phyloP scores from a whole-genome alignment of 1,139 yeast genomes.

The Lodderomyces oxycetoniae region DNA sequence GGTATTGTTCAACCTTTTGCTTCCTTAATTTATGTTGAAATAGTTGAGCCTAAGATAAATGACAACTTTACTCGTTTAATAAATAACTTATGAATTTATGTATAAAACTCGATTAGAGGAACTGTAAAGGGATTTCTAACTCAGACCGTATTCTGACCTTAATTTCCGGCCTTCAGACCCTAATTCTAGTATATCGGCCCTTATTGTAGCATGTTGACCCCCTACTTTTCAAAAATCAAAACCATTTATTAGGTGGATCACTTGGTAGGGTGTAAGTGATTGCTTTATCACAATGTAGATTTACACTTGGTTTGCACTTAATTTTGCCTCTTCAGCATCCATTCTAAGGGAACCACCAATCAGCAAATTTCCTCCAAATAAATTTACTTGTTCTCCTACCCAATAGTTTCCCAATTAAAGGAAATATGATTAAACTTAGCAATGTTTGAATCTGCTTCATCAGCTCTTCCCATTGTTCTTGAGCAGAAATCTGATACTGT shows the following conservation, averaged over 20 bases:
- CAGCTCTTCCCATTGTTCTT: conserved; percentile 79
- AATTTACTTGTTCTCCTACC: conserved; percentile 60
- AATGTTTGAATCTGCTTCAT: conserved; percentile 56
- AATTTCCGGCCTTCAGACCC: no score
- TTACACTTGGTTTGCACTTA: not conserved
- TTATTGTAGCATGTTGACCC: no score
- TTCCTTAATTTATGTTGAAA: conserved; percentile 25
- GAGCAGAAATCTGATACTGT: conserved; percentile 38
- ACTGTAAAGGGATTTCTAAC: no score
- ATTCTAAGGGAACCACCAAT: conserved; percentile 24
- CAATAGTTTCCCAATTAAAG: conserved; percentile 63
- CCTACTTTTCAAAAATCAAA: no score
- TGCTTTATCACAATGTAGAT: no score
- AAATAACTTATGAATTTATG: conserved; percentile 19
- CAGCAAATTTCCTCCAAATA: conserved; percentile 32
- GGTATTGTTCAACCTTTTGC: conserved; percentile 42
- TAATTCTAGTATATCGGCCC: no score
- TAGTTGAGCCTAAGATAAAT: conserved; percentile 29
- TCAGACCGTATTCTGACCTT: no score
- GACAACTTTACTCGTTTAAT: conserved; percentile 30
- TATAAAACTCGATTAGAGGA: no score
- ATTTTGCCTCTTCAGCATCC: no score
- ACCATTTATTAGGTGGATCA: no score
- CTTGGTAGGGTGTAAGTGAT: no score
- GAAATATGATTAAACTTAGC: conserved; percentile 56